phyloP scores from a whole-genome alignment of 202 grass and related monocot genomes.

The Sporobolus alterniflorus region DNA sequence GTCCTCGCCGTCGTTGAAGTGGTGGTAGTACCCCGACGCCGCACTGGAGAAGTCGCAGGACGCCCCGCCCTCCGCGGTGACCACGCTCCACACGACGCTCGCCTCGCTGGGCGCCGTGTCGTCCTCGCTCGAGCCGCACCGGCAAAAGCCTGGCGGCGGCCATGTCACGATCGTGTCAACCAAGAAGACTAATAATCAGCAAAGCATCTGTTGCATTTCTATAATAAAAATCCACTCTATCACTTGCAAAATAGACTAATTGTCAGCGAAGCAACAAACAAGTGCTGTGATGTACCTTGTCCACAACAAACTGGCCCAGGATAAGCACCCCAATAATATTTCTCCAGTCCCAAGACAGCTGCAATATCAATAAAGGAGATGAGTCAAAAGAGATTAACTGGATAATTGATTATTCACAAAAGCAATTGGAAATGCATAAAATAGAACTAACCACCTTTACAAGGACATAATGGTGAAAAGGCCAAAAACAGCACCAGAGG shows the following conservation, averaged over 20 bases:
- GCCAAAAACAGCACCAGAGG: constrained; percentile 96
- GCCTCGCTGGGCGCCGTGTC: constrained; percentile 38
- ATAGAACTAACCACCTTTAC: constrained; percentile 76
- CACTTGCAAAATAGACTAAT: neutral
- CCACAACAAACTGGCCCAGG: constrained; percentile 97
- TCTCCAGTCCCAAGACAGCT: constrained; percentile 99
- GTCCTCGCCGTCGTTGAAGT: neutral
- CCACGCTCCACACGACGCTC: constrained; percentile 58
- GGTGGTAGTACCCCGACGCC: constrained; percentile 45
- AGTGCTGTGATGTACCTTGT: constrained; percentile 59
- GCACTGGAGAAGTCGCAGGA: constrained; percentile 61
- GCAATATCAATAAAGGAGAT: constrained; percentile 20
- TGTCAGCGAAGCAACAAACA: constrained; percentile 1
- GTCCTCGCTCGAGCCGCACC: neutral
- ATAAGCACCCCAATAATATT: constrained; percentile 98
- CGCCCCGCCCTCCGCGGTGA: constrained; percentile 49
- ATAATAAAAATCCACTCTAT: neutral
- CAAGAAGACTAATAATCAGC: no score
- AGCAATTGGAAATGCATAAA: constrained; percentile 1
- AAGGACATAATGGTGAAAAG: constrained; percentile 96
- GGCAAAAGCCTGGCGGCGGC: no score
- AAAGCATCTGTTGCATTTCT: neutral
- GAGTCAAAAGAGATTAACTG: constrained; percentile 1
- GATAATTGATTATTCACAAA: neutral
- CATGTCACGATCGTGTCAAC: no score